Evolutionary conservation across 139 green algal genomes (phyloP), one percentile per base, ranked within the genome.

Genomic region (Micractinium conductrix): DNA sequence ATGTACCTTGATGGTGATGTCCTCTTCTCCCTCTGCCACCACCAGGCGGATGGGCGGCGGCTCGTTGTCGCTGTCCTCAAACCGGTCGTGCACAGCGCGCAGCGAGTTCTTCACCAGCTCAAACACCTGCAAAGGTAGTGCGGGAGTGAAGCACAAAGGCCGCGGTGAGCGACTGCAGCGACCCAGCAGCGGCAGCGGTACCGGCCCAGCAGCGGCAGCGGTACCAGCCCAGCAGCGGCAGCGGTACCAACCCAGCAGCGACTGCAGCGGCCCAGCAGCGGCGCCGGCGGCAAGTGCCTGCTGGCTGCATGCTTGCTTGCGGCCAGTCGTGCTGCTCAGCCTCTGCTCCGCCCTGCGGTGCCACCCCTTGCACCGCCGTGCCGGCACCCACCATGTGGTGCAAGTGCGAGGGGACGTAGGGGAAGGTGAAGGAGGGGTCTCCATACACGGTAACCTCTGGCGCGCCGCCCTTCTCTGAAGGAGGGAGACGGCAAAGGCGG

Each of bases 351-450:
- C n/a, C n/a, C n/a, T n/a, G n/a, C n/a, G n/a, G n/a, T n/a, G n/a
- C n/a, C n/a, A n/a, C n/a, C n/a, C n/a, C n/a, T n/a, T n/a, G n/a
- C n/a, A n/a, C n/a, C n/a, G n/a, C n/a, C n/a, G n/a, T n/a, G n/a
- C n/a, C n/a, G n/a, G n/a, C n/a, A n/a, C n/a, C n/a, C 55, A 97
- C 86, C 95, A 99, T 99, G 91, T 99, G 97, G 86, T 99, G 97
- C 69, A 99, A 88, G 87, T 99, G 97, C 19, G 85, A 93, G 75
- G 97, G 97, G 7, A 99, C 96, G 88, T 99, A 99, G 71, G 97
- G 90, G 85, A 99, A 99, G 30, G 87, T 94, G 67, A 99, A 98
- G 38, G 91, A 88, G 33, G 92, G 92, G 81, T 96, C 94, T 16
- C 97, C 97, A 79, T 98, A 99, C 33, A 99, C 91, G 1, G 90